Evolutionary conservation across 768 basidiomycete genomes (phyloP), one percentile per base, ranked within the genome.

Genomic region (Asterophora lycoperdoides): DNA sequence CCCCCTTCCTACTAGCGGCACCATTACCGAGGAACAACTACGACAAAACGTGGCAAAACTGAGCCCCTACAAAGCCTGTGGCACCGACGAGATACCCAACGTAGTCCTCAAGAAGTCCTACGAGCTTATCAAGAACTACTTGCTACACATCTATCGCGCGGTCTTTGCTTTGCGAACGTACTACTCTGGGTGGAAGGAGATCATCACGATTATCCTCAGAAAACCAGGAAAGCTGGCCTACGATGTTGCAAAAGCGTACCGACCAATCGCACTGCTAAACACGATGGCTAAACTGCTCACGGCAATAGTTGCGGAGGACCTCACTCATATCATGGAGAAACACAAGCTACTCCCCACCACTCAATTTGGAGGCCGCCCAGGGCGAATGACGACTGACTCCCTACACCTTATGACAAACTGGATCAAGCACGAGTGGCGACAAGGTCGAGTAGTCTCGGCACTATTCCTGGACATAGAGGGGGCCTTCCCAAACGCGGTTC

Each of bases 161-260:
- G 62, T 59, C 0, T 58, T 71, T 40, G 32, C 28, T 4, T 55
- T 66, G 0, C 41, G 54, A 2, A 38, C 44, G 37, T 70, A 65
- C 48, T n/a, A n/a, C n/a, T n/a, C n/a, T n/a, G n/a, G n/a, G n/a
- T n/a, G n/a, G n/a, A n/a, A n/a, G n/a, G n/a, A n/a, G n/a, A n/a
- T n/a, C n/a, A n/a, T n/a, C n/a, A n/a, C n/a, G n/a, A n/a, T n/a
- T n/a, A n/a, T n/a, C n/a, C n/a, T n/a, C n/a, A n/a, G n/a, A n/a
- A n/a, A n/a, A n/a, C n/a, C n/a, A n/a, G n/a, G n/a, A n/a, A 63
- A 64, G 44, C 35, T 53, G 0, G 61, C 67, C 55, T 74, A 74
- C 56, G 39, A 57, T 3, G 40, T 55, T 0, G 56, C 71, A 1
- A 63, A 62, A 34, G 62, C 69, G 3, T 71, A 62, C 50, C 56